A percentile compares a stretch with the other conserved stretches of the same genome.
These are phyloP conservation scores for Pichia norvegensis DNA, from an alignment of 1,139 yeast species.

Conservation along the genomic window DNA sequence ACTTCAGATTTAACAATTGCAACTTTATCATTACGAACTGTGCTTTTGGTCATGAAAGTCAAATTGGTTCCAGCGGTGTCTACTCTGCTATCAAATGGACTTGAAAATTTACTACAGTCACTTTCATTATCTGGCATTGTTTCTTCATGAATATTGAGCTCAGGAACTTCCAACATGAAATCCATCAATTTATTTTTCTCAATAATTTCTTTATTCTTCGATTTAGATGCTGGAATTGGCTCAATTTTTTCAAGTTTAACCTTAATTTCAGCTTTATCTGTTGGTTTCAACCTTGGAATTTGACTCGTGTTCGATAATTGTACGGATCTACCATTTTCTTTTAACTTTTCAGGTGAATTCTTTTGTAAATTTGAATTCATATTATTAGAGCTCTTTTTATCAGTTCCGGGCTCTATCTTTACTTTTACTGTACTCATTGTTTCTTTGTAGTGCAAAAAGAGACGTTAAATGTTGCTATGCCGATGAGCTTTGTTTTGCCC, in stretches of 20 bases:
- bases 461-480: background rate
- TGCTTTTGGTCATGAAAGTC: constrained; percentile 6
- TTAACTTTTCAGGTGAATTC: background rate
- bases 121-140: constrained; percentile 3
- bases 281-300: background rate
- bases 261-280: background rate
- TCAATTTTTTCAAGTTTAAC: background rate
- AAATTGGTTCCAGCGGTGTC: constrained; percentile 13
- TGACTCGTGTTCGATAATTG: background rate
- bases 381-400: background rate
- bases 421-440: constrained; percentile 9
- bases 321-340: background rate
- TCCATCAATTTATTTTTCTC: constrained; percentile 2
- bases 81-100: constrained; percentile 10
- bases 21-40: background rate
- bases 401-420: constrained; percentile 9
- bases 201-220: background rate
- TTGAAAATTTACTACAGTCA: constrained; percentile 9
- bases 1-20: background rate
- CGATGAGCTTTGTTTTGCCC: background rate
- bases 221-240: background rate
- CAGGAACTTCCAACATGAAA: constrained; percentile 9
- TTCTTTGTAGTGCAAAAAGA: too few species aligned
- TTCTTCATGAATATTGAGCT: background rate
- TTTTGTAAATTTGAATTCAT: background rate